Evolutionary conservation across 2,329 filamentous ascomycete species (phyloP), one percentile per base, ranked within the genome.

Genomic region (Akanthomyces muscarius): DNA sequence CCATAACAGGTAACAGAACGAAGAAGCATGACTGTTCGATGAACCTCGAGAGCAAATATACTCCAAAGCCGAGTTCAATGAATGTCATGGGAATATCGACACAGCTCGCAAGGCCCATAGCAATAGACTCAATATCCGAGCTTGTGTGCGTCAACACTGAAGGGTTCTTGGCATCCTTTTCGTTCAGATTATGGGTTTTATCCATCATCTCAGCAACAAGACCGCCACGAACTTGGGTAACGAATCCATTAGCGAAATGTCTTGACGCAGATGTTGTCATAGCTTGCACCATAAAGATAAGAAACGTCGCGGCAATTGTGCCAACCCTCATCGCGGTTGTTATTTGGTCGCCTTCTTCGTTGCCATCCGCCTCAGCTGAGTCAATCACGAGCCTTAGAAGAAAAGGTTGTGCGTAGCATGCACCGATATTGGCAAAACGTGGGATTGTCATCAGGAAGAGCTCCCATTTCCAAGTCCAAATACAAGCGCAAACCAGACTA

Each of bases 181-280:
- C 66, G n/a, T 70, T 68, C 14, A 77, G 64, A 3, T 66, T 63
- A 5, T 78, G 64, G 0, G 77, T 78, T 64, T 80, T 79, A 18
- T 76, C 74, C 66, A 81, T 84, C 21, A 86, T 77, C 67, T 82
- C 74, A 0, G 79, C 77, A 6, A 74, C 64, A 8, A 77, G 68
- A 2, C 66, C 69, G 3, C 69, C 73, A 16, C 74, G 72, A 30
- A 72, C 63, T 65, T 73, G 69, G 13, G 72, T 71, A 44, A 74
- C 71, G 36, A 69, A 66, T 18, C 72, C 71, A 13, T 57, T 44
- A 23, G 21, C 41, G 16, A 57, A 18, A 23, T 57, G 38, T 8
- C 13, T 8, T 5, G 25, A 44, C 1, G 41, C 16, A 18, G 54
- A 28, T 33, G 25, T 57, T n/a, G 54, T 13, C 48, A 52, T 36